Evolutionary conservation across 176 grass and related monocot genomes (phyloP).

Genomic region (maize (Zea mays)): DNA sequence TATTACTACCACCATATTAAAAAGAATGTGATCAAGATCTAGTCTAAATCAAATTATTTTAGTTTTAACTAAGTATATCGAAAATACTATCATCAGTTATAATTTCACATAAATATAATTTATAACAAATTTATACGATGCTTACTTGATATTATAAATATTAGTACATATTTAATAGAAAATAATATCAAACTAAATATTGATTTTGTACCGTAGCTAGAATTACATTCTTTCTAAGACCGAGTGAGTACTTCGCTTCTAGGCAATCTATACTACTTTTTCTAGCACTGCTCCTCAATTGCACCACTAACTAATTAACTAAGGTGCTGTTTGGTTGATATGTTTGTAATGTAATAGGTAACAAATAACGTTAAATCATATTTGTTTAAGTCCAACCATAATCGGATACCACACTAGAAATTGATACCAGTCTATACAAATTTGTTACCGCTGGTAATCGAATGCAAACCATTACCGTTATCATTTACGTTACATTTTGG

Average conservation of each 20-base stretch:
- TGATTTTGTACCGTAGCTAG: not conserved
- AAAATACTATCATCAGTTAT: not conserved
- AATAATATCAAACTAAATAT: not conserved
- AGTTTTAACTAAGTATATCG: not conserved
- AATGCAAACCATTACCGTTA: no score
- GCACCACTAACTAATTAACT: no score
- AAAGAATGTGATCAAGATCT: not conserved
- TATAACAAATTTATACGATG: not conserved
- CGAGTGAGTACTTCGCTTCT: not conserved
- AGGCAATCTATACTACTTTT: not conserved
- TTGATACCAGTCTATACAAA: no score
- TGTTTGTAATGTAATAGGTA: no score
- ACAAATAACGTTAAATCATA: no score
- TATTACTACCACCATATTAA: not conserved
- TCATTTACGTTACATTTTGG: no score
- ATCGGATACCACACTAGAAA: no score
- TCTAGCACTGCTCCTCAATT: no score
- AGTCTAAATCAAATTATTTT: not conserved
- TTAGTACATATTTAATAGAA: not conserved
- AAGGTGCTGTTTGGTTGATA: no score
- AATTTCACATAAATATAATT: not conserved
- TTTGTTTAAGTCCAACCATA: no score
- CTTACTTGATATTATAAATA: not conserved
- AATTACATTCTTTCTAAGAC: not conserved
- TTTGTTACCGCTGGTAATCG: no score